Conservation (phyloP, 495 filamentous ascomycete genomes). For the Xylaria sp. region DNA sequence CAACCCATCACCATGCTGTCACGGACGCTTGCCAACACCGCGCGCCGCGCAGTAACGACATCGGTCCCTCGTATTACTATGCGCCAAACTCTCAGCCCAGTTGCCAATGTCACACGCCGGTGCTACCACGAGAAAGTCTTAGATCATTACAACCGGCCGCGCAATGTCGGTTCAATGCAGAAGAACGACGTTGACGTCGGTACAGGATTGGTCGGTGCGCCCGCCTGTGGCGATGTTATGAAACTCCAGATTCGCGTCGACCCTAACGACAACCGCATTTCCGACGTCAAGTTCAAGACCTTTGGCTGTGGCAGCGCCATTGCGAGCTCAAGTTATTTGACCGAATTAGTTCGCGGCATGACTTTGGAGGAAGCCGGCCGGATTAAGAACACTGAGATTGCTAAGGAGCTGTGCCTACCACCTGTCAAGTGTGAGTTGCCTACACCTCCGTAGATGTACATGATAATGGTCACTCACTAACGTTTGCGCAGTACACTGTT, state of each 20-base stretch:
- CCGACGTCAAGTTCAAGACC: conserved; percentile 97
- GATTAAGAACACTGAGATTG: conserved; percentile 96
- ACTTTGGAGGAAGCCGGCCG: conserved; percentile 90
- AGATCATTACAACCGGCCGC: conserved; percentile 92
- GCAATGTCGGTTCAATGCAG: conserved; percentile 92
- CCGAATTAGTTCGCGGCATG: conserved; percentile 93
- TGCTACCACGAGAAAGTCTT: conserved; percentile 72
- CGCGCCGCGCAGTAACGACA: conserved; percentile 39
- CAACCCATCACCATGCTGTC: conserved; percentile 36
- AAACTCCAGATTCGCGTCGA: conserved; percentile 98
- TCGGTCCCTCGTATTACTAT: conserved; percentile 39
- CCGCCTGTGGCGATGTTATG: conserved; percentile 95
- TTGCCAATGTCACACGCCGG: conserved; percentile 50
- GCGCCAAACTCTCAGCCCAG: conserved; percentile 47
- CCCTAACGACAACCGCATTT: conserved; percentile 84
- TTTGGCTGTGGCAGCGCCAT: conserved; percentile 98
- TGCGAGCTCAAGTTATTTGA: conserved; percentile 87
- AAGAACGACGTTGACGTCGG: conserved; percentile 90
- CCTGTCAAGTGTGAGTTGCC: conserved; percentile 84
- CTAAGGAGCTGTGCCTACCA: conserved; percentile 92
- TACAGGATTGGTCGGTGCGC: conserved; percentile 96
- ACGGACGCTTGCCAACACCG: conserved; percentile 40
- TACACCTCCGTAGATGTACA: not conserved
- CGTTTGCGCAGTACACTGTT: conserved; percentile 79
- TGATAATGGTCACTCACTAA: conserved; percentile 26